Base-by-base conservation (phyloP, 2,329 filamentous ascomycete genomes). In the Colletotrichum incanum region DNA sequence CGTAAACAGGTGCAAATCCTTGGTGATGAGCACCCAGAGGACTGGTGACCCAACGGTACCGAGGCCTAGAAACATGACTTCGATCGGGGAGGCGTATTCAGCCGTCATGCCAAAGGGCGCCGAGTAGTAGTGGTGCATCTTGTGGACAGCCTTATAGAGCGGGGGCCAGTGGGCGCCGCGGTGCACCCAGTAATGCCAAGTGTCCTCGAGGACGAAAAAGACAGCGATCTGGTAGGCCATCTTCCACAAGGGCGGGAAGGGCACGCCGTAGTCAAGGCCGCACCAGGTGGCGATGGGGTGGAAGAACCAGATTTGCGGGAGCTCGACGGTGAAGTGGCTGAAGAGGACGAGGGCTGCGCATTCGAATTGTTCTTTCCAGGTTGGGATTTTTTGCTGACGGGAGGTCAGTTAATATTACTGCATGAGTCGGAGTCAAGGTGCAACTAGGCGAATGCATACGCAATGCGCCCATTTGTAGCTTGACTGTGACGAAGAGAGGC, bases 291-390 rank as follows among this genome's bases (percentile, higher is more conserved):
- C 96, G 87, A 98, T 91, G 47, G 96, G 96, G 86, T 99, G 96
- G 89, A 99, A 99, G 78, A 98, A 90, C 96, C 96, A 98, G 83
- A 98, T 98, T 84, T 98, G 96, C 73, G 96, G 96, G 47, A 99
- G 91, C 85, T 99, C 96, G 82, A 98, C 96, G 76, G 96, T 98
- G 85, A 98, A 97, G 84, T 99, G 96, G 81, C 92, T 95, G 79
- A 98, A 87, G 76, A 99, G 92, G 75, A 99, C 96, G 76, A 98
- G 92, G 82, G 91, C 92, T 72, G 96, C 95, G 86, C 96, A 99
- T 79, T 95, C 91, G 91, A 94, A 97, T 84, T 99, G 96, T 83
- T 99, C 96, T 80, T 91, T 93, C 67, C 92, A 87, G 18, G 95
- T 97, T 7, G 96, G 96, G 49, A 98, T 91, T 88, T 98, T 98